Evolutionary conservation across 2,329 filamentous ascomycete species (phyloP), one percentile per base, ranked within the genome.

Genomic region (Botrytis squamosa): DNA sequence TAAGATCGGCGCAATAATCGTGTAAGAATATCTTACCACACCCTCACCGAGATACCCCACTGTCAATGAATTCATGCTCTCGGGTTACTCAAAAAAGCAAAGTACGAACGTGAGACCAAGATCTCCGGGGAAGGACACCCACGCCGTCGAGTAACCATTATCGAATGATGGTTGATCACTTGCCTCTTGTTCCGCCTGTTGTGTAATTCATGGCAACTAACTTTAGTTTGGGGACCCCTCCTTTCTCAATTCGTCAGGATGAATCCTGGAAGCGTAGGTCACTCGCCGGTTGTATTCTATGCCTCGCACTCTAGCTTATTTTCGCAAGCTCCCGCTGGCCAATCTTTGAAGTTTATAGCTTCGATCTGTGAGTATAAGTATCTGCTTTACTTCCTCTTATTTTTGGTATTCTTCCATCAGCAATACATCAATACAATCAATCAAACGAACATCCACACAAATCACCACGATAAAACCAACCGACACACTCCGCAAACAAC

Each of bases 141-240:
- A 68, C 46, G 36, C 49, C 49, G 25, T 57, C 49, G 36, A 68
- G 18, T 9, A 22, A 68, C 33, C 6, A 10, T 42, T 20, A 42
- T 55, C 66, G n/a, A 40, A 68, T 57, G 36, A 42, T 42, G 18
- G 52, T 67, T 42, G 49, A 68, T 68, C 46, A 55, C 36, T 68
- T 57, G 66, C 66, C 65, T 57, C 33, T 40, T 55, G 49, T 42
- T 68, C 38, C 25, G 20, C 38, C 25, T 57, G 66, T 18, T 57
- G 66, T 57, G 36, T 22, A 25, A 33, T 57, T 29, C 36, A 20
- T 57, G 3, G 16, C 40, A 57, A 33, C 66, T 33, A 42, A 29
- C n/a, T n/a, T n/a, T 57, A 42, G 36, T 33, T 40, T 55, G 65
- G 33, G 25, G 12, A 40, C 44, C 5, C 12, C 42, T 62, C 33